Base-by-base conservation (phyloP, 176 grass and related monocot genomes). In the Aegilops sharonensis region DNA sequence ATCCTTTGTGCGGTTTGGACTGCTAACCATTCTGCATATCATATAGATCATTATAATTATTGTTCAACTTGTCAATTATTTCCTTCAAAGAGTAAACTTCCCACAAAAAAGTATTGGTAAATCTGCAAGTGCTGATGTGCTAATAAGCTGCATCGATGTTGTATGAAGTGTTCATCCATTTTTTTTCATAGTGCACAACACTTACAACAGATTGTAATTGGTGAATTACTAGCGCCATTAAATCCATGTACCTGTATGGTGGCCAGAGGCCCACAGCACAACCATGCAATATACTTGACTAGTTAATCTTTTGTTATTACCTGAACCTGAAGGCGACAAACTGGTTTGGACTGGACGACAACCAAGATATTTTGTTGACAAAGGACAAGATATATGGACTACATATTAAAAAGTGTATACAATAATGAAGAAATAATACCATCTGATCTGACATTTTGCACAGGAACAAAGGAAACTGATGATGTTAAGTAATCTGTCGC, bases 371-470 rank as follows among this genome's bases (percentile, higher is more conserved):
- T 72, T 24, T 63, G 39, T 37, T 37, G 11, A 35, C 45, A 48
- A 59, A 69, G 2, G 21, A 80, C 36, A 62, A 56, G 35, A 52
- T 0, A 17, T 52, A 52, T 0, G 5, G 13, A 52, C 48, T 52
- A 52, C 13, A 52, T 52, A 52, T 17, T 52, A 2, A 52, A 52
- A 52, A 18, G 60, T 21, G 47, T 35, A 48, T 43, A 14, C 43
- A 48, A 48, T 13, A 48, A 18, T 20, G 52, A 25, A 50, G 48
- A 37, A 65, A 65, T 29, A 87, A 15, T 74, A 35, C 31, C 67
- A 36, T 39, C 11, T 27, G 47, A 79, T 79, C 72, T 90, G 78
- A 71, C 64, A 78, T 43, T 72, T 25, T 63, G 65, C 37, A 48
- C 8, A 35, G 42, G 80, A 9, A 85, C 45, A 48, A 59, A 69